Conservation (phyloP, 768 basidiomycete genomes). For the Leccinum longicurvipes region DNA sequence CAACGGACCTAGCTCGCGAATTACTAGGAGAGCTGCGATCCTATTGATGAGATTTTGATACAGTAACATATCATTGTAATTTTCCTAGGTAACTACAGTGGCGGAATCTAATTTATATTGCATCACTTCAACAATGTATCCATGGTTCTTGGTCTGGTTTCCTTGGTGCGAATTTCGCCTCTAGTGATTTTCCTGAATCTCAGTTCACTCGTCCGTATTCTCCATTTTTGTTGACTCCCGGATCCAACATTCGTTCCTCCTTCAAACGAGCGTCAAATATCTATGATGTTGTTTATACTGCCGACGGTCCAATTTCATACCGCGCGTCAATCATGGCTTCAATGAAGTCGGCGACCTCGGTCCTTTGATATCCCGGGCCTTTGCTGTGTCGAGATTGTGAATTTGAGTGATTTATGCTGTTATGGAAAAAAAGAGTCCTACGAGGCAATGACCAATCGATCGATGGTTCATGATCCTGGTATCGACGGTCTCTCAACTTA, state of each 20-base stretch:
- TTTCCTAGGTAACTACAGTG: background rate
- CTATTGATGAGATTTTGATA: background rate
- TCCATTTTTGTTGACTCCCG: background rate
- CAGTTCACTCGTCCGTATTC: background rate
- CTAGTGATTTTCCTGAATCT: background rate
- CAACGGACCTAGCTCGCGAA: background rate
- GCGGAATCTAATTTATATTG: background rate
- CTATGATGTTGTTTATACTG: background rate
- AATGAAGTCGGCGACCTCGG: too few relatives aligned
- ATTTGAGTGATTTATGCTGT: background rate
- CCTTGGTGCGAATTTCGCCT: background rate
- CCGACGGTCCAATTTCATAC: too few relatives aligned
- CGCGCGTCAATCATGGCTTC: too few relatives aligned
- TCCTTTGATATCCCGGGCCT: background rate
- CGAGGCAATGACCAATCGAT: background rate
- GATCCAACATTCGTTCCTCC: background rate
- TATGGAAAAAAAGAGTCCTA: background rate
- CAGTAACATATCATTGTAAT: background rate
- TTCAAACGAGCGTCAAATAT: background rate
- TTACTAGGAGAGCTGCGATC: background rate
- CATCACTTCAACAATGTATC: background rate
- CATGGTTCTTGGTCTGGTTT: background rate
- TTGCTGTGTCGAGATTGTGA: background rate
- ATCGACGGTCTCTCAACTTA: background rate
- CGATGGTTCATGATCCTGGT: background rate